Conservation (phyloP, 306 rosid genomes). For the Corylus heterophylla region DNA sequence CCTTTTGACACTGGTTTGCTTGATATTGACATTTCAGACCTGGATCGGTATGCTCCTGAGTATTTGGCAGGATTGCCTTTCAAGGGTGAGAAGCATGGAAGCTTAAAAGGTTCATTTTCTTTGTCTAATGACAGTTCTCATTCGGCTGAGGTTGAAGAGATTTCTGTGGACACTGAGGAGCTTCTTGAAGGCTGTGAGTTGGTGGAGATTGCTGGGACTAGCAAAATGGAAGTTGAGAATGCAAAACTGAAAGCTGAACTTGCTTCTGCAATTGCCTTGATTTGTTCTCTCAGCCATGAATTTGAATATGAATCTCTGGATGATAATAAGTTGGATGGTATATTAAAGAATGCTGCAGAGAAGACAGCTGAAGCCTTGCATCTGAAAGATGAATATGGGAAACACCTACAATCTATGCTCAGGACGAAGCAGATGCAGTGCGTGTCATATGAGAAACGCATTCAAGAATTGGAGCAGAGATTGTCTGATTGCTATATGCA, state of each 20-base stretch:
- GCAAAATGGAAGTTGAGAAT: constrained; percentile 95
- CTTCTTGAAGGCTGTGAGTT: constrained; percentile 70
- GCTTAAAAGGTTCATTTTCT: constrained; percentile 53
- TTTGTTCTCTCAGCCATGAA: constrained; percentile 72
- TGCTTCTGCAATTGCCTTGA: constrained; percentile 78
- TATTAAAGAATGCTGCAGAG: constrained; percentile 70
- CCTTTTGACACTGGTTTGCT: constrained; percentile 83
- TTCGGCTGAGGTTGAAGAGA: constrained; percentile 57
- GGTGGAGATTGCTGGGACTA: constrained; percentile 92
- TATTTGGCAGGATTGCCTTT: constrained; percentile 59
- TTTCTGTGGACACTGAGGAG: constrained; percentile 53
- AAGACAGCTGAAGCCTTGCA: constrained; percentile 93
- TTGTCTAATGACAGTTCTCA: constrained; percentile 54
- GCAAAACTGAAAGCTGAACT: constrained; percentile 98
- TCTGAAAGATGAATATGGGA: constrained; percentile 82
- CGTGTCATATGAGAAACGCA: constrained; percentile 82
- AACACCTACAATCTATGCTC: constrained; percentile 77
- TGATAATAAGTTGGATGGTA: constrained; percentile 59
- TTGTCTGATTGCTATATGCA: constrained; percentile 72
- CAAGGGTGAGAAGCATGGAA: constrained; percentile 65
- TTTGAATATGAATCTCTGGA: constrained; percentile 64
- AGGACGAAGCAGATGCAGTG: constrained; percentile 79
- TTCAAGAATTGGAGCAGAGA: constrained; percentile 90
- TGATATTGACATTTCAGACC: constrained; percentile 82
- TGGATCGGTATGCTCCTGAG: constrained; percentile 88